Base-by-base conservation (phyloP, 768 basidiomycete genomes). In the Hypholoma fasciculare region DNA sequence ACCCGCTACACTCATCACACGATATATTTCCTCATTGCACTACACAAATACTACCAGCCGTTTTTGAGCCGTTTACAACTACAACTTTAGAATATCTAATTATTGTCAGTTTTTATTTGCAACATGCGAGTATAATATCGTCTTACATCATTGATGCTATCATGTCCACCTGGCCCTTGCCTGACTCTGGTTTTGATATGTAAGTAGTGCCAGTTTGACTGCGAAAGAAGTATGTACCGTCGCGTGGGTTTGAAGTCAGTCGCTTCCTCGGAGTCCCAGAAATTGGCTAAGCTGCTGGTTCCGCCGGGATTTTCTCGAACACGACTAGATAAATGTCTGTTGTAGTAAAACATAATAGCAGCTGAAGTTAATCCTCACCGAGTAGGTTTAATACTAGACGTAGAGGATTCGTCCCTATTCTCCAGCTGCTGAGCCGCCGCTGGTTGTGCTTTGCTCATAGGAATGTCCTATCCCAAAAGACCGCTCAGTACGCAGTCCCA, bases 161-260 rank as follows among this genome's bases (percentile, higher is more conserved):
- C 88, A 49, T 78, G 68, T 23, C 88, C 88, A 63, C 88, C 88
- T 34, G 88, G 88, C 44, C 78, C 80, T 69, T 90, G 78, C 59
- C 87, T 78, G 34, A 90, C 88, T 57, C 88, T 90, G 50, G 19
- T 4, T 47, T 34, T 11, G 53, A 52, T 53, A 57, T n/a, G 50
- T 50, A 4, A 52, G 53, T 58, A 26, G 30, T 48, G n/a, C 9
- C 6, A 1, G 17, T 30, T 17, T 7, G 12, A 0, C 39, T 11
- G 19, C 42, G 43, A 4, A 12, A 23, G 23, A 14, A 4, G 20
- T 9, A 68, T 74, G 20, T 71, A 86, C 89, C 84, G 81, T 64
- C 89, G 85, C 16, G 88, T 88, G 4, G 89, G 89, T 63, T 85
- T 83, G 68, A 88, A 90, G 56, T 78, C 76, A 23, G 79, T 74